These are phyloP conservation scores for Leucocoprinus sp. DNA, from an alignment of 768 basidiomycete genomes.

Conservation along the genomic window DNA sequence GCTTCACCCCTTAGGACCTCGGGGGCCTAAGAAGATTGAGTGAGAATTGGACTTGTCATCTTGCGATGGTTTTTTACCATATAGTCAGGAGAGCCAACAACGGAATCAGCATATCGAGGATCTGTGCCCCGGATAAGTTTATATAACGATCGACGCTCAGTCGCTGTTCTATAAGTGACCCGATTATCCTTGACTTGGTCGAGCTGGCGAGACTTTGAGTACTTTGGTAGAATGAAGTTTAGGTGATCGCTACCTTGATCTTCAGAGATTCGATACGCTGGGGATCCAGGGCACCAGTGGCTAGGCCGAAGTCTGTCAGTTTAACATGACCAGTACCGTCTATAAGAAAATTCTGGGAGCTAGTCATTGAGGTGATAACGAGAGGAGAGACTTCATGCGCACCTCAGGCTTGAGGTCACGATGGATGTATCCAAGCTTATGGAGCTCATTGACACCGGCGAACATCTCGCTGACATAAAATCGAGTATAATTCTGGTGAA, in stretches of 20 bases:
- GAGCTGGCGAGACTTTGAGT: constrained; percentile 41
- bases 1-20: constrained; percentile 91
- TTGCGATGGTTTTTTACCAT: constrained; percentile 47
- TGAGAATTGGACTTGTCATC: neutral
- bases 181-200: constrained; percentile 95
- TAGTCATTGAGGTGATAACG: neutral
- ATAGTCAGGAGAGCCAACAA: constrained; percentile 97
- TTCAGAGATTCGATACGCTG: constrained; percentile 91
- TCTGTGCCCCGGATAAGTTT: constrained; percentile 86
- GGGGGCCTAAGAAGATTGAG: constrained; percentile 41
- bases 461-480: constrained; percentile 99
- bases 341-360: constrained; percentile 83
- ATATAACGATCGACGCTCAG: constrained; percentile 93
- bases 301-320: constrained; percentile 94
- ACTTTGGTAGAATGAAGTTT: neutral
- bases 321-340: constrained; percentile 96
- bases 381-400: constrained; percentile 13
- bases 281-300: constrained; percentile 93
- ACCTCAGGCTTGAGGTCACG: constrained; percentile 98
- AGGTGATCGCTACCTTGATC: constrained; percentile 57
- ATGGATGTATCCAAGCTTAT: constrained; percentile 97
- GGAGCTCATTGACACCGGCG: constrained; percentile 84
- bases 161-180: constrained; percentile 81
- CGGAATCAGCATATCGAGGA: constrained; percentile 91
- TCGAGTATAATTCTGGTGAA: constrained; percentile 94